These are phyloP conservation scores for Mycena floridula DNA, from an alignment of 768 basidiomycete species.

Conservation along the genomic window DNA sequence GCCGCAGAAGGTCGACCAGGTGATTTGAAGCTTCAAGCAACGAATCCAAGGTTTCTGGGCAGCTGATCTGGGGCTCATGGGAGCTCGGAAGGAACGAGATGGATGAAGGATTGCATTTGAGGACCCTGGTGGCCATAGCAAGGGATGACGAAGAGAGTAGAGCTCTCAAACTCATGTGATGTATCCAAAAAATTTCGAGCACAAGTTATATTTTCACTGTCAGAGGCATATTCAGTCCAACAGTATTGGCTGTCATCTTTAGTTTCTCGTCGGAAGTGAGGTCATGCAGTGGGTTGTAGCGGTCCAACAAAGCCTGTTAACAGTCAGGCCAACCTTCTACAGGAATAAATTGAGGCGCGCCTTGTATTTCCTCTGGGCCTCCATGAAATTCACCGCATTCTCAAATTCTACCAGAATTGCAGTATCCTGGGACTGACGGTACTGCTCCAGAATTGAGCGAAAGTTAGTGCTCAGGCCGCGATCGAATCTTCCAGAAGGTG, in stretches of 20 bases:
- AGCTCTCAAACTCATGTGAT: background rate
- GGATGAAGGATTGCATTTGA: constrained; percentile 57
- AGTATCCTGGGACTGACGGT: constrained; percentile 18
- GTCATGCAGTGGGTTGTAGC: constrained; percentile 84
- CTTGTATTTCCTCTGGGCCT: constrained; percentile 71
- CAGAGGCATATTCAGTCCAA: constrained; percentile 82
- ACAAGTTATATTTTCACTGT: background rate
- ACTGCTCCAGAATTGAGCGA: constrained; percentile 47
- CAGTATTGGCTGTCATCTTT: constrained; percentile 77
- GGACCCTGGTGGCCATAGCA: constrained; percentile 40
- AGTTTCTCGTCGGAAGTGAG: constrained; percentile 77
- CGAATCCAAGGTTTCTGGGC: constrained; percentile 43
- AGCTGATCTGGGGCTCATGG: constrained; percentile 43
- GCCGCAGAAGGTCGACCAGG: constrained; percentile 39
- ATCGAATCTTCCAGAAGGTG: constrained; percentile 33
- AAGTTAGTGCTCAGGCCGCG: constrained; percentile 40
- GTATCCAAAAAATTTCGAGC: background rate
- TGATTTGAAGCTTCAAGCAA: constrained; percentile 51
- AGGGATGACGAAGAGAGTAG: constrained; percentile 10
- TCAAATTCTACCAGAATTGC: constrained; percentile 42
- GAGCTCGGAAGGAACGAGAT: constrained; percentile 47
- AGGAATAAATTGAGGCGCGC: constrained; percentile 29
- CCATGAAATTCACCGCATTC: constrained; percentile 61
- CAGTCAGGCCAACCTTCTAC: background rate
- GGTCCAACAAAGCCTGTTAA: constrained; percentile 63